Percentiles rank a stretch among this genome's conserved stretches.
Evolutionary conservation across 345 rosid genomes (phyloP).

Genomic region (Eutrema heterophyllum): DNA sequence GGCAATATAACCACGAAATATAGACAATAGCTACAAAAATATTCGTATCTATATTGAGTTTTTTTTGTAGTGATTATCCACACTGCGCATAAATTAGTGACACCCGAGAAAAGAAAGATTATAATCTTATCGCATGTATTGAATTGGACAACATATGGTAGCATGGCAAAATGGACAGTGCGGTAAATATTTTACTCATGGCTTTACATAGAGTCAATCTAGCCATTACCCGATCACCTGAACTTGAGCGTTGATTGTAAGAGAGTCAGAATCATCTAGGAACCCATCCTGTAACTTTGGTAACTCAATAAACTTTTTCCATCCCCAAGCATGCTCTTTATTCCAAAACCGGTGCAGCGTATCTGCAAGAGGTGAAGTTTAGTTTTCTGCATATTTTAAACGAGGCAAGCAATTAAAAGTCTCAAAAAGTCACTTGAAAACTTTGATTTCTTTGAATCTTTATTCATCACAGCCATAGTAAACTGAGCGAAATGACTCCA

Average conservation of each 20-base stretch:
- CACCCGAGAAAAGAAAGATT: background rate
- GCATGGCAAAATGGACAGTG: slow-evolving; percentile 1
- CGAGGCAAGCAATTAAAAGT: background rate
- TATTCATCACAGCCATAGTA: slow-evolving; percentile 94
- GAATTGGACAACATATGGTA: background rate
- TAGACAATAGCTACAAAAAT: too few species aligned
- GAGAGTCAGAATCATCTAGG: slow-evolving; percentile 73
- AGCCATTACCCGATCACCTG: slow-evolving; percentile 85
- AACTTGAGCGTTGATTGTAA: slow-evolving; percentile 92
- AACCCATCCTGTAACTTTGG: slow-evolving; percentile 85
- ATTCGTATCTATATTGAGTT: too few species aligned
- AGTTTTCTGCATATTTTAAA: slow-evolving; percentile 24
- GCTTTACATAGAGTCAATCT: background rate
- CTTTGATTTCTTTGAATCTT: slow-evolving; percentile 82
- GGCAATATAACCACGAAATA: too few species aligned
- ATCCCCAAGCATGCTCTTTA: slow-evolving; percentile 99
- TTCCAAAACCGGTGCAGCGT: slow-evolving; percentile 96
- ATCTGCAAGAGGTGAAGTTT: slow-evolving; percentile 47
- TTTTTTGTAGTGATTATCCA: too few species aligned
- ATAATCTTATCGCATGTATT: background rate
- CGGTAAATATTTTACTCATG: too few species aligned
- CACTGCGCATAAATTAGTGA: background rate
- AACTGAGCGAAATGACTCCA: slow-evolving; percentile 99
- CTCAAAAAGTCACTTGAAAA: slow-evolving; percentile 54
- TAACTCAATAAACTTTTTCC: slow-evolving; percentile 99